Evolutionary conservation across 306 rosid genomes (phyloP).

Genomic region (Prunus padus): DNA sequence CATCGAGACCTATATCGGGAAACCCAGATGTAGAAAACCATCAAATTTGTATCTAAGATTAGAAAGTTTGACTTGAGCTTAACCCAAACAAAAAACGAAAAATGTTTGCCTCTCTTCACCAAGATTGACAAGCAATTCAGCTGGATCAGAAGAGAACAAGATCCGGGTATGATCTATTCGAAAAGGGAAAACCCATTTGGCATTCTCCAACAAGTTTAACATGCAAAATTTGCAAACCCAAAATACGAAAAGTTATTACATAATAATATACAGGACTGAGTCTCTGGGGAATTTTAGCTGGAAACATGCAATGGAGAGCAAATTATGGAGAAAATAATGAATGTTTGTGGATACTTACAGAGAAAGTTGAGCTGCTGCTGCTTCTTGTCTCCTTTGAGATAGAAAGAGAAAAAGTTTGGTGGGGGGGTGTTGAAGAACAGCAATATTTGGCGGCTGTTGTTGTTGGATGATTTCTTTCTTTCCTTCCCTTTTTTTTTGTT

Average conservation of each 20-base stretch:
- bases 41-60: slow-evolving; percentile 17
- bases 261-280: neutral
- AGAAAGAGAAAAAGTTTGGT: slow-evolving; percentile 26
- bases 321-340: slow-evolving; percentile 28
- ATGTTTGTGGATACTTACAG: slow-evolving; percentile 37
- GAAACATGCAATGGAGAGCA: slow-evolving; percentile 8
- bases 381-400: neutral
- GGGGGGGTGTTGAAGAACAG: slow-evolving; percentile 43
- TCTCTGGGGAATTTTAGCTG: neutral
- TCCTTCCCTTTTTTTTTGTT: slow-evolving; percentile 27
- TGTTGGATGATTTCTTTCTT: slow-evolving; percentile 14
- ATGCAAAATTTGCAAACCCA: slow-evolving; percentile 31
- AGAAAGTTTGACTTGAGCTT: slow-evolving; percentile 51
- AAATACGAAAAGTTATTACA: slow-evolving; percentile 22
- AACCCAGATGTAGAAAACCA: slow-evolving; percentile 27
- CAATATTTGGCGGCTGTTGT: slow-evolving; percentile 52
- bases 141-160: slow-evolving; percentile 59
- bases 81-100: slow-evolving; percentile 26
- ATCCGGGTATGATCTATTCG: slow-evolving; percentile 71
- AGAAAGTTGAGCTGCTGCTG: neutral
- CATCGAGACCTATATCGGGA: slow-evolving; percentile 10
- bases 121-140: slow-evolving; percentile 29
- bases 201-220: slow-evolving; percentile 33
- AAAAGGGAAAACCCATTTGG: slow-evolving; percentile 31
- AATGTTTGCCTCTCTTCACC: slow-evolving; percentile 34